These are phyloP conservation scores for Allium cepa DNA, from an alignment of 106 monocot genomes.

Conservation along the genomic window DNA sequence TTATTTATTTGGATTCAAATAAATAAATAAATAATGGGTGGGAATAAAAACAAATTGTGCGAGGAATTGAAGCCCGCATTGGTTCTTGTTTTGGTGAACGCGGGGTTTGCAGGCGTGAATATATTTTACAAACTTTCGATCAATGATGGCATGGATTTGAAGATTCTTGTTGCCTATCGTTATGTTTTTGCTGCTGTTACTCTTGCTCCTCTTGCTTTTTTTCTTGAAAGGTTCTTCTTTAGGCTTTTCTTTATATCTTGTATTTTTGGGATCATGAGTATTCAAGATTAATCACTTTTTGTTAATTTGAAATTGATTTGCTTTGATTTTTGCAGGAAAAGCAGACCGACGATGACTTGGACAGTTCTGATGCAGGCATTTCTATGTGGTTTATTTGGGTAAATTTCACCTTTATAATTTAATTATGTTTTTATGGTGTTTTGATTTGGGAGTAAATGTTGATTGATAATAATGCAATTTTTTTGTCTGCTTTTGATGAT, in stretches of 20 bases:
- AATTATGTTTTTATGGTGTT: no score
- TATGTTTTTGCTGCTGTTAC: constrained; percentile 46
- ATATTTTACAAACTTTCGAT: constrained; percentile 63
- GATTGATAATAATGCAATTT: no score
- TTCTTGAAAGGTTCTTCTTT: constrained; percentile 40
- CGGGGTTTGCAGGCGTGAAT: constrained; percentile 47
- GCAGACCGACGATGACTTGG: constrained; percentile 52
- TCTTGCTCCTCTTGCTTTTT: constrained; percentile 46
- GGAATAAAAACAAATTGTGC: not conserved
- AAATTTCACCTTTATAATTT: not conserved
- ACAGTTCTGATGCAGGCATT: constrained; percentile 48
- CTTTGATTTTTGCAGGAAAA: constrained; percentile 38
- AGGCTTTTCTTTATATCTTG: no score
- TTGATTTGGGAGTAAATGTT: no score
- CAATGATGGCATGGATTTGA: constrained; percentile 64
- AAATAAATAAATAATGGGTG: not conserved
- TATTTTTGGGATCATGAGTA: no score
- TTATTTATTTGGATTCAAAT: no score
- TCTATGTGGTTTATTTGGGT: constrained; percentile 68
- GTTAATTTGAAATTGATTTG: not conserved
- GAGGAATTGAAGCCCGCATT: constrained; percentile 34
- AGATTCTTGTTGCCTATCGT: constrained; percentile 55
- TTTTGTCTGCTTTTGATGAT: no score
- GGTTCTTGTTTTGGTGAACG: constrained; percentile 53
- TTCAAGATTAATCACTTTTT: no score